A percentile compares a stretch with the other conserved stretches of the same genome.
phyloP scores from a whole-genome alignment of 1,139 yeast species.

The Candida tetrigidarum region DNA sequence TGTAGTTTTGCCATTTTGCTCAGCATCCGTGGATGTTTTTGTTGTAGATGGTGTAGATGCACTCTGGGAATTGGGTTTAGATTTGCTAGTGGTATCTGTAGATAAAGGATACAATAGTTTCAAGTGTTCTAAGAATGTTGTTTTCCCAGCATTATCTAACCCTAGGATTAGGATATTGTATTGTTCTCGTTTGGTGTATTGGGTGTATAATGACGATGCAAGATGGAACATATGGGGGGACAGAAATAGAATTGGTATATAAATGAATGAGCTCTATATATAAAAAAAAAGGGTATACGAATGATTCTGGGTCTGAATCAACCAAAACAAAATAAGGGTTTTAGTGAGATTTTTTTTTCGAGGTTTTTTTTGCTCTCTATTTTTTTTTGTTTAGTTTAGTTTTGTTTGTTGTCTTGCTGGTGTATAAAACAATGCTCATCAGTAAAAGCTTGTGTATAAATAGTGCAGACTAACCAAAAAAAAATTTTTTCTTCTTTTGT shows the following conservation, averaged over 20 bases:
- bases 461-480: neutral
- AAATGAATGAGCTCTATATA: slow-evolving; percentile 8
- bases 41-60: slow-evolving; percentile 16
- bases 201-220: slow-evolving; percentile 51
- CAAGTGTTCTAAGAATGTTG: slow-evolving; percentile 55
- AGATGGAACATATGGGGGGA: slow-evolving; percentile 45
- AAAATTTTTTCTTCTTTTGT: neutral
- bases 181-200: slow-evolving; percentile 52
- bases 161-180: slow-evolving; percentile 78
- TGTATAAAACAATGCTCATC: neutral
- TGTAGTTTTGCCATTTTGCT: slow-evolving; percentile 16
- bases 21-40: slow-evolving; percentile 8
- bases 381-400: too few species aligned
- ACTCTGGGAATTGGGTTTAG: slow-evolving; percentile 12
- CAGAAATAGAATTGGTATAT: slow-evolving; percentile 11
- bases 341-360: neutral
- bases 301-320: neutral
- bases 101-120: slow-evolving; percentile 42
- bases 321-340: neutral
- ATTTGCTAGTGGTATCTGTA: slow-evolving; percentile 20
- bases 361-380: neutral
- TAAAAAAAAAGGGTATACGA: neutral
- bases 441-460: too few species aligned
- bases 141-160: slow-evolving; percentile 95
- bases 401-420: neutral